Evolutionary conservation across 257 asterid genomes (phyloP), one percentile per base, ranked within the genome.

Genomic region (Haberlea rhodopensis): DNA sequence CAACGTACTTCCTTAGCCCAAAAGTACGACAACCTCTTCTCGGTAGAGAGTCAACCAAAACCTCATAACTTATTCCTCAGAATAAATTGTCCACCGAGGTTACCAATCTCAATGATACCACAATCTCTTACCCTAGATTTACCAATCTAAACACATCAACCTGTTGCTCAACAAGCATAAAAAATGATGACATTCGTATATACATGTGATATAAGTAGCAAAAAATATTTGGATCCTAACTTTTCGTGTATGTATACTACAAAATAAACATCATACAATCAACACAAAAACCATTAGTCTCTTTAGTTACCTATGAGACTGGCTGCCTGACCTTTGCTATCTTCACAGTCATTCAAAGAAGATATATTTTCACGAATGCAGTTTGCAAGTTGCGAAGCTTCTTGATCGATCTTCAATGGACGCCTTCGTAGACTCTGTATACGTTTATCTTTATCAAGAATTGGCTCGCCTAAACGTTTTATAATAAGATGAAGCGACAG

Each of bases 341-440:
- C 95, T 53, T 82, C 82, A 31, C 45, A 65, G 53, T 62, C 57
- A 62, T 73, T 75, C 52, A 57, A 53, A 3, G 60, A 78, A 15
- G 70, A 63, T 54, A 92, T 71, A 40, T 79, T 84, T 52, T 82
- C 90, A 7, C 91, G 94, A 48, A 92, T 84, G 51, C 81, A 72
- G 31, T 57, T 62, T 11, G 84, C 97, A 52, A 92, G 91, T 43
- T 70, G 81, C 9, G 79, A 71, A 20, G 84, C 84, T 73, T 92
- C 96, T 58, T 82, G 82, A 57, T 89, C 99, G 53, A 80, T 32
- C 73, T 81, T 84, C 84, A 92, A 57, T 4, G 82, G 79, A 16
- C 75, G 77, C 68, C 99, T 78, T 56, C 79, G 61, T 52, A 87
- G 43, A 79, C 85, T 85, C 94, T 82, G 81, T 40, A 45, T 55